These are phyloP conservation scores for Amauroascus niger DNA, from an alignment of 2,329 filamentous ascomycete species.

Conservation along the genomic window DNA sequence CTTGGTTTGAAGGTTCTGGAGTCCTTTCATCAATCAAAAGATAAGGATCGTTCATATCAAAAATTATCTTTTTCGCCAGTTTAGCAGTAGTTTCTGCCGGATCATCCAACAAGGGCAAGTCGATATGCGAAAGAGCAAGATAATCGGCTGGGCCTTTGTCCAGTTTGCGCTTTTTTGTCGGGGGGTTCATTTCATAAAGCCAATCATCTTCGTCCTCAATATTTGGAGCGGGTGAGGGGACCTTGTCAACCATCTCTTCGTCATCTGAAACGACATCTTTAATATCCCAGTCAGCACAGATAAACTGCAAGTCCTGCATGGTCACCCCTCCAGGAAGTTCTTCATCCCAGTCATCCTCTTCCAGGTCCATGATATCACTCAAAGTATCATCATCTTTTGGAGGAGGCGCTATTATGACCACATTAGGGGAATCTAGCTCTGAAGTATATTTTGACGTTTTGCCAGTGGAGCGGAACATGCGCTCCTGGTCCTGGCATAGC, in stretches of 20 bases:
- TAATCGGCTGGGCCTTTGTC: slow-evolving; percentile 38
- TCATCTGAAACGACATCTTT: slow-evolving; percentile 46
- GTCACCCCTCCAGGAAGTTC: slow-evolving; percentile 59
- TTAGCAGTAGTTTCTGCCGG: slow-evolving; percentile 64
- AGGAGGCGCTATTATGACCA: slow-evolving; percentile 40
- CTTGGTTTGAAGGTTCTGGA: slow-evolving; percentile 52
- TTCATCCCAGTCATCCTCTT: slow-evolving; percentile 51
- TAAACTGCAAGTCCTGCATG: slow-evolving; percentile 69
- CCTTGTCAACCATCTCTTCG: slow-evolving; percentile 24
- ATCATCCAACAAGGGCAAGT: slow-evolving; percentile 66
- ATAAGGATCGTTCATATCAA: slow-evolving; percentile 82
- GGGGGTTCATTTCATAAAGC: slow-evolving; percentile 41
- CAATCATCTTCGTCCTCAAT: slow-evolving; percentile 51
- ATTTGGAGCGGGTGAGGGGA: slow-evolving; percentile 19
- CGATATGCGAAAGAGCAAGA: slow-evolving; percentile 47
- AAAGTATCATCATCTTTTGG: slow-evolving; percentile 43
- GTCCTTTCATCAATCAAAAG: slow-evolving; percentile 73
- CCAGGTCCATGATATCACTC: slow-evolving; percentile 40
- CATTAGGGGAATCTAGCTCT: slow-evolving; percentile 48
- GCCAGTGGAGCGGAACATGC: slow-evolving; percentile 66
- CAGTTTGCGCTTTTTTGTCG: slow-evolving; percentile 58
- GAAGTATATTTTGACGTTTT: slow-evolving; percentile 45
- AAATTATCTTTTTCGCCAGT: slow-evolving; percentile 64
- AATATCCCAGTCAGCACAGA: slow-evolving; percentile 77
- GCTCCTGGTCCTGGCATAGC: slow-evolving; percentile 74